Conservation (phyloP, 192 early-diverging fungal species). For the Entrophospora sp. region DNA sequence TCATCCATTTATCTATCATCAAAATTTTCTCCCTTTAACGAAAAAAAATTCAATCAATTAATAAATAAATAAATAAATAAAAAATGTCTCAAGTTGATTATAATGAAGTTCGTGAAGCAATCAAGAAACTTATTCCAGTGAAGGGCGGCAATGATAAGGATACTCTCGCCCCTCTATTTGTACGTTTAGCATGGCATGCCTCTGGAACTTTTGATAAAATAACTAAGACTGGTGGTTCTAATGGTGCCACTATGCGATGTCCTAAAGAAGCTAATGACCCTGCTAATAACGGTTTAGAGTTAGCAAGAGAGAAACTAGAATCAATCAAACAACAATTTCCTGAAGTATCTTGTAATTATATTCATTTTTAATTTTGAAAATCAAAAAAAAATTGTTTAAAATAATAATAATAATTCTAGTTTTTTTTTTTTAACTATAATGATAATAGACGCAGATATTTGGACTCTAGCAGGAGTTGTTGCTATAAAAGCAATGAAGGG, state of each 20-base stretch:
- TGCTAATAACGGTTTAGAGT: slow-evolving; percentile 55
- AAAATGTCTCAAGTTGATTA: slow-evolving; percentile 18
- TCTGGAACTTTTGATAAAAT: slow-evolving; percentile 57
- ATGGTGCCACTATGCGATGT: slow-evolving; percentile 64
- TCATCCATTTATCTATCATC: too few relatives aligned
- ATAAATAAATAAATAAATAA: too few relatives aligned
- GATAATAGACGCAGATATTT: slow-evolving; percentile 53
- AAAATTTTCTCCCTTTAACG: too few relatives aligned
- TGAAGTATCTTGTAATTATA: slow-evolving; percentile 40
- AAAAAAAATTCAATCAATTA: too few relatives aligned
- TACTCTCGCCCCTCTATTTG: slow-evolving; percentile 55
- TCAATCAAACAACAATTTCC: slow-evolving; percentile 53
- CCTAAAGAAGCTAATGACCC: slow-evolving; percentile 49
- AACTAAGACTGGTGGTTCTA: slow-evolving; percentile 48
- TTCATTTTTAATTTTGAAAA: not conserved
- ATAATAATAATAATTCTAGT: not conserved
- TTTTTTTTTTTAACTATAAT: not conserved
- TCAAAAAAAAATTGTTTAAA: not conserved
- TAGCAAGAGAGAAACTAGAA: slow-evolving; percentile 43
- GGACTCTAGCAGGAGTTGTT: slow-evolving; percentile 63
- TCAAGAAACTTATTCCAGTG: slow-evolving; percentile 27
- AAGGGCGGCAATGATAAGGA: slow-evolving; percentile 50
- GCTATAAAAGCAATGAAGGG: slow-evolving; percentile 66
- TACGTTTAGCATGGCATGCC: slow-evolving; percentile 54
- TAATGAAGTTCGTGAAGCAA: slow-evolving; percentile 30